Conservation (phyloP, 768 basidiomycete species). For the Hericium coralloides region DNA sequence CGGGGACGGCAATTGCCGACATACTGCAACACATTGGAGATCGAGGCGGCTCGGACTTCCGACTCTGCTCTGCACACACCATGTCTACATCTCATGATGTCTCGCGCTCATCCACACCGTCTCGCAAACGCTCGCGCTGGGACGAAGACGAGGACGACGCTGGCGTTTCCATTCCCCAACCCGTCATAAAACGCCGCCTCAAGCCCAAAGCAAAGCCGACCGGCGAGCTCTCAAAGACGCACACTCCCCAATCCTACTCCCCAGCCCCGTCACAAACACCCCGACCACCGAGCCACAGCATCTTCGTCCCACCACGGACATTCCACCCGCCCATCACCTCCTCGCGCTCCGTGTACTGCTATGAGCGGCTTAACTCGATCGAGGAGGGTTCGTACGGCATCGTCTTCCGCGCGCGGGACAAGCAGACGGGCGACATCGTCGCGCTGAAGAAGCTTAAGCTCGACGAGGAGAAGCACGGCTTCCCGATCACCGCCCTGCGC, state of each 20-base stretch:
- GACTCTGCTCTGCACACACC: not conserved
- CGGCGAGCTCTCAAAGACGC: conserved; percentile 19
- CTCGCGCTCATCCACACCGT: conserved; percentile 31
- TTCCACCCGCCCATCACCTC: conserved; percentile 72
- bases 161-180: conserved; percentile 27
- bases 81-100: not conserved
- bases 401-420: conserved; percentile 93
- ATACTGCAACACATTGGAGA: not conserved
- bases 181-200: conserved; percentile 44
- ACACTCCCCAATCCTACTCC: conserved; percentile 8
- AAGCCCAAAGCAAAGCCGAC: conserved; percentile 26
- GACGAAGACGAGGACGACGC: conserved; percentile 38
- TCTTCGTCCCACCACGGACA: conserved; percentile 68
- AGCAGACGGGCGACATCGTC: conserved; percentile 90
- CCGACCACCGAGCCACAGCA: conserved; percentile 35
- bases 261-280: conserved; percentile 10
- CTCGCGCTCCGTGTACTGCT: conserved; percentile 89
- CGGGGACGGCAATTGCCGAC: not conserved
- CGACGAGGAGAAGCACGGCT: conserved; percentile 97
- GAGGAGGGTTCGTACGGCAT: conserved; percentile 98
- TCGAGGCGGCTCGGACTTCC: not conserved
- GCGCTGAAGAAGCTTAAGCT: conserved; percentile 97
- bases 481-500: conserved; percentile 92
- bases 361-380: conserved; percentile 93
- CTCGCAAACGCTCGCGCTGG: conserved; percentile 76